phyloP scores from a whole-genome alignment of 2,329 filamentous ascomycete genomes.

The Ophiostoma sp. region DNA sequence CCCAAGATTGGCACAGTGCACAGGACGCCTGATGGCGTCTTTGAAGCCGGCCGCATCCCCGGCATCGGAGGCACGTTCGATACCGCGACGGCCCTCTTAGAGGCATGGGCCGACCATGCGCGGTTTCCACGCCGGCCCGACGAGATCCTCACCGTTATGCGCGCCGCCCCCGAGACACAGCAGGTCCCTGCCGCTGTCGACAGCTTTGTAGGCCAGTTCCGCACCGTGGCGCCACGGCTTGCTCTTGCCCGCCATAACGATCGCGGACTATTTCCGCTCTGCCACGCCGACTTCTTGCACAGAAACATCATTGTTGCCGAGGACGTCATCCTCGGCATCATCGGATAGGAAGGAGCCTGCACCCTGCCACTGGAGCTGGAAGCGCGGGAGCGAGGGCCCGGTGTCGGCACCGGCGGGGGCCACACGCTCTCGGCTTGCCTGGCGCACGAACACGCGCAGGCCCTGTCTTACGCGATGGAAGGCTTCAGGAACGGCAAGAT shows the following conservation, averaged over 20 bases:
- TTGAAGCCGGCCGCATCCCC: slow-evolving; percentile 25
- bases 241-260: slow-evolving; percentile 6
- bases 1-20: slow-evolving; percentile 26
- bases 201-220: slow-evolving; percentile 20
- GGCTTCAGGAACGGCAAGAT: slow-evolving; percentile 18
- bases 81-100: slow-evolving; percentile 27
- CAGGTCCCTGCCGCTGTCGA: slow-evolving; percentile 24
- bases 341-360: slow-evolving; percentile 33
- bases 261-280: slow-evolving; percentile 33
- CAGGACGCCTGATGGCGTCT: slow-evolving; percentile 20
- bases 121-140: slow-evolving; percentile 25
- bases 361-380: slow-evolving; percentile 28
- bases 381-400: neutral
- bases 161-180: slow-evolving; percentile 21
- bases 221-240: slow-evolving; percentile 19
- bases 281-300: slow-evolving; percentile 32
- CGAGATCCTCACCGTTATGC: slow-evolving; percentile 24
- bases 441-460: slow-evolving; percentile 9
- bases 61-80: slow-evolving; percentile 27
- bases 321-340: slow-evolving; percentile 28
- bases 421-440: slow-evolving; percentile 19
- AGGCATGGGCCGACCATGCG: slow-evolving; percentile 26
- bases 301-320: slow-evolving; percentile 32
- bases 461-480: slow-evolving; percentile 14
- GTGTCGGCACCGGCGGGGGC: neutral